Evolutionary conservation across 2,329 filamentous ascomycete genomes (phyloP).

Genomic region (Elsinoe batatas): DNA sequence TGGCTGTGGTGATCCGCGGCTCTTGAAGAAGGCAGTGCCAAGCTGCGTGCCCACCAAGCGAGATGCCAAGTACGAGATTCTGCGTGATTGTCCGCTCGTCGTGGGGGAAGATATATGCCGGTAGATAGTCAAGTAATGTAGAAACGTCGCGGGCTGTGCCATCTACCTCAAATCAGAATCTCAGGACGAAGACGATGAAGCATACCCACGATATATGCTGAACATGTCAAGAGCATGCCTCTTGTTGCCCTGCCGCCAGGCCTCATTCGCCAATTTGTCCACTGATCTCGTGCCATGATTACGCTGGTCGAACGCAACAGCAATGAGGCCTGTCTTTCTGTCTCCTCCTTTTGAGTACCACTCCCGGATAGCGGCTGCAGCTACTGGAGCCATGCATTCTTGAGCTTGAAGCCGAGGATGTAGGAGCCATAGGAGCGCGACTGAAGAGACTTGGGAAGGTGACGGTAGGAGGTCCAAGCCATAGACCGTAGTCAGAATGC

Average conservation of each 20-base stretch:
- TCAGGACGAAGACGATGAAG: neutral
- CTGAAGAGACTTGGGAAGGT: slow-evolving; percentile 34
- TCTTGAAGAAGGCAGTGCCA: slow-evolving; percentile 79
- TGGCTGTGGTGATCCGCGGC: slow-evolving; percentile 63
- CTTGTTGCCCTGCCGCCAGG: slow-evolving; percentile 70
- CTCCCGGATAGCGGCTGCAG: slow-evolving; percentile 54
- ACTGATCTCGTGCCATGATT: slow-evolving; percentile 76
- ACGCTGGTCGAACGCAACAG: slow-evolving; percentile 79
- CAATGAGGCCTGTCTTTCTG: slow-evolving; percentile 53
- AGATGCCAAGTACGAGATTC: slow-evolving; percentile 72
- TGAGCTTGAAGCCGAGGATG: slow-evolving; percentile 66
- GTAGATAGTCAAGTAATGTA: slow-evolving; percentile 65
- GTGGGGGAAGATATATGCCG: slow-evolving; percentile 59
- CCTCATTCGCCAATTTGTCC: slow-evolving; percentile 57
- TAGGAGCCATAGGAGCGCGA: slow-evolving; percentile 84
- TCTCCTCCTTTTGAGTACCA: slow-evolving; percentile 48
- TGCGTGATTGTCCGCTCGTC: slow-evolving; percentile 38
- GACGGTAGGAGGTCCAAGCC: slow-evolving; percentile 64
- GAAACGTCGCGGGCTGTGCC: slow-evolving; percentile 66
- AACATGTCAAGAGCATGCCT: slow-evolving; percentile 91
- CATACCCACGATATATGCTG: slow-evolving; percentile 52
- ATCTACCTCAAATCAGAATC: slow-evolving; percentile 27
- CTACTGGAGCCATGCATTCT: slow-evolving; percentile 65
- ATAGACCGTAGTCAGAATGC: slow-evolving; percentile 69
- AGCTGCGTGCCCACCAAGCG: slow-evolving; percentile 74